phyloP scores from a whole-genome alignment of 148 eudicot species.

The Vaccinium macrocarpon region DNA sequence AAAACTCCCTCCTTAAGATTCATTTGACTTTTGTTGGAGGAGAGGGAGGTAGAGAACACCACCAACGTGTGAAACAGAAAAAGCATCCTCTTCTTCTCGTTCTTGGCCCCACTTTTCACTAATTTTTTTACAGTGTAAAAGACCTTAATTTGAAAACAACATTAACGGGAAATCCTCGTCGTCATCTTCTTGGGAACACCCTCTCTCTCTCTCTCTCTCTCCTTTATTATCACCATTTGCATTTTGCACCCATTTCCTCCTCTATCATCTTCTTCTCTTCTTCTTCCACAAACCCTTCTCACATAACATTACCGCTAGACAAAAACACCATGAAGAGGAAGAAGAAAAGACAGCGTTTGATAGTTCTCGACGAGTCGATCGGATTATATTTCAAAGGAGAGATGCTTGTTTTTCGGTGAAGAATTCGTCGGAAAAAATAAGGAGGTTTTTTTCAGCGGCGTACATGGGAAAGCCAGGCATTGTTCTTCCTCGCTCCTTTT shows the following conservation, averaged over 20 bases:
- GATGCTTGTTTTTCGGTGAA: conserved; percentile 21
- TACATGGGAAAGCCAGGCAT: conserved; percentile 55
- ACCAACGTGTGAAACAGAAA: conserved; percentile 30
- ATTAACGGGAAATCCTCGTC: conserved; percentile 39
- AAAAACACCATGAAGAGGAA: conserved; percentile 10
- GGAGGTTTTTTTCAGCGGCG: conserved; percentile 21
- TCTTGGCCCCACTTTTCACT: conserved; percentile 12
- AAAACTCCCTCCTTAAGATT: background rate
- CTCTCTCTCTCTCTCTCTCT: conserved; percentile 13
- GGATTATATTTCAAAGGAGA: background rate
- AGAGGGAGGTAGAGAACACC: background rate
- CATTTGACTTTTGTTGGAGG: conserved; percentile 2
- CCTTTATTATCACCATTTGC: background rate
- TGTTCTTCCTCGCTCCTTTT: conserved; percentile 15
- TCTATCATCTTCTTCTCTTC: background rate
- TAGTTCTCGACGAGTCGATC: background rate
- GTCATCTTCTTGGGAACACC: conserved; percentile 33
- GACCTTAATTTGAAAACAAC: conserved; percentile 34
- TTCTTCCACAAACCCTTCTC: background rate
- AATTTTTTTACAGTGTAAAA: background rate
- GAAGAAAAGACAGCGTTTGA: conserved; percentile 13
- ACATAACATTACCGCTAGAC: too few relatives aligned
- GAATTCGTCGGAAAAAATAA: conserved; percentile 14
- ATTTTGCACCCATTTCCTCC: background rate
- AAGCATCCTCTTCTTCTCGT: background rate